These are phyloP conservation scores for Macrocystidia cucumis DNA, from an alignment of 1,284 basidiomycete genomes.

Conservation along the genomic window DNA sequence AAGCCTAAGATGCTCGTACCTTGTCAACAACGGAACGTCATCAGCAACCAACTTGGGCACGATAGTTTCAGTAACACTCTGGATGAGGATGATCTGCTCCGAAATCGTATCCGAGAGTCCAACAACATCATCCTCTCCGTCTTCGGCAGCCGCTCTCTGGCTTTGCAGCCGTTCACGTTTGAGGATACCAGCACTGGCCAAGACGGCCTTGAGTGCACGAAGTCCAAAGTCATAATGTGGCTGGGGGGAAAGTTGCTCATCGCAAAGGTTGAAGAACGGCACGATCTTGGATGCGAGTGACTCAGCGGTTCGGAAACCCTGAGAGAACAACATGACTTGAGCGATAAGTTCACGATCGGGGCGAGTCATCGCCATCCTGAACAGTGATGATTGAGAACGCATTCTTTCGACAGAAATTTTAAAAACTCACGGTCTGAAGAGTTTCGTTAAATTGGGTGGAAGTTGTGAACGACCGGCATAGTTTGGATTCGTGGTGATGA, in stretches of 20 bases:
- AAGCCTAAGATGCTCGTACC: conserved; percentile 35
- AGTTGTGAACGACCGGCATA: conserved; percentile 97
- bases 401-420: neutral
- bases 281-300: conserved; percentile 95
- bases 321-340: conserved; percentile 98
- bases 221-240: conserved; percentile 99
- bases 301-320: conserved; percentile 98
- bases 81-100: conserved; percentile 96
- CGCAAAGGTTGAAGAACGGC: conserved; percentile 98
- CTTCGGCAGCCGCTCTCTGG: conserved; percentile 28
- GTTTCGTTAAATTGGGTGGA: conserved; percentile 93
- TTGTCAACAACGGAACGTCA: conserved; percentile 91
- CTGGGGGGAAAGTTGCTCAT: conserved; percentile 94
- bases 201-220: conserved; percentile 93
- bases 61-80: conserved; percentile 99
- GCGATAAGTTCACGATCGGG: conserved; percentile 98
- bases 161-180: conserved; percentile 83
- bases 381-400: conserved; percentile 5
- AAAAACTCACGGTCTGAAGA: conserved; percentile 78
- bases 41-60: conserved; percentile 98
- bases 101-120: conserved; percentile 65
- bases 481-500: conserved; percentile 97
- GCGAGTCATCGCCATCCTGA: conserved; percentile 97
- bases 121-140: conserved; percentile 35
- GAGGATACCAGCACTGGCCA: conserved; percentile 95